Evolutionary conservation across 441 rosid species (phyloP).

Genomic region (Pelargonium cotyledonis): DNA sequence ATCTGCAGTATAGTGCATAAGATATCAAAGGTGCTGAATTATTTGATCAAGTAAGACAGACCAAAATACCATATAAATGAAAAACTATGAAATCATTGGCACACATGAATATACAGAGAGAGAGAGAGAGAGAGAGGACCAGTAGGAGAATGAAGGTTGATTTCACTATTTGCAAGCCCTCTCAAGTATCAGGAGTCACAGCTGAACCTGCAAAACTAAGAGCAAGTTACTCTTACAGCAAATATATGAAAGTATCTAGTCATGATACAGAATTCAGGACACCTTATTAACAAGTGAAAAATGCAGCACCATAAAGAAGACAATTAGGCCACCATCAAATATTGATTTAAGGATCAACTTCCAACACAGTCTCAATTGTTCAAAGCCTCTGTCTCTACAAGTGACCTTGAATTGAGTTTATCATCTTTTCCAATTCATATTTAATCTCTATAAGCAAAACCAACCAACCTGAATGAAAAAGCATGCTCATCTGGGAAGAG

Average conservation of each 20-base stretch:
- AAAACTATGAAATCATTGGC: background rate
- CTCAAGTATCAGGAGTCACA: background rate
- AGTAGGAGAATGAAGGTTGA: background rate
- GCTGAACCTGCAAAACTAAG: conserved; percentile 2
- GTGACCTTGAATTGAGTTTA: background rate
- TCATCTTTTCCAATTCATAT: too few species aligned
- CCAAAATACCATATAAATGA: background rate
- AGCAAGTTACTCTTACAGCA: background rate
- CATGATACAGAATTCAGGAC: too few species aligned
- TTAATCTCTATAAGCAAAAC: too few species aligned
- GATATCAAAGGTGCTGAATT: background rate
- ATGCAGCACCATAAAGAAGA: background rate
- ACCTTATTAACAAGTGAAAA: too few species aligned
- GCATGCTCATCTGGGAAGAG: too few species aligned
- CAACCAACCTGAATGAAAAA: too few species aligned
- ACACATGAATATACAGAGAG: background rate
- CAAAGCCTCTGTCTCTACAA: background rate
- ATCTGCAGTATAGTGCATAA: conserved; percentile 15
- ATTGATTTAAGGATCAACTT: background rate
- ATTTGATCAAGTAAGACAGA: background rate
- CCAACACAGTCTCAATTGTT: conserved; percentile 2
- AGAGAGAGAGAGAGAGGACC: background rate
- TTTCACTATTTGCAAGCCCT: conserved; percentile 2
- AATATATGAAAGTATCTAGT: too few species aligned
- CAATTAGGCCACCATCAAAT: background rate